Evolutionary conservation across 176 grass and related monocot species (phyloP).

Genomic region (Musa itinerans): DNA sequence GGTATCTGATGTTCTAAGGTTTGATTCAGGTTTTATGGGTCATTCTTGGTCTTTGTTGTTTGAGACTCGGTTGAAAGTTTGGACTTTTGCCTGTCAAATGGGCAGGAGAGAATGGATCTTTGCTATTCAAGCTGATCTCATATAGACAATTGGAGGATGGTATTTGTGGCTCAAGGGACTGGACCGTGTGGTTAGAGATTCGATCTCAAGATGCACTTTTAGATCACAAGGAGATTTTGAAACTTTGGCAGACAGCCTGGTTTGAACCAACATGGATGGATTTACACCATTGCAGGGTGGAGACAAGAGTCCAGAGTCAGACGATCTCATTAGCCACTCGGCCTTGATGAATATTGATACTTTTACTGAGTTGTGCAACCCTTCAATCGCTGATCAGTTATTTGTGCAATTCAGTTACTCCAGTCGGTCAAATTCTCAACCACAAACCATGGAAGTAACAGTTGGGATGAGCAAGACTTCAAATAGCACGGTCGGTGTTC

Average conservation of each 20-base stretch:
- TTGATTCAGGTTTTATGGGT: neutral
- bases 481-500: neutral
- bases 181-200: neutral
- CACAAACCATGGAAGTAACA: neutral
- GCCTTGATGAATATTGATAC: constrained; percentile 15
- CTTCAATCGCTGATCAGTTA: constrained; percentile 11
- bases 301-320: neutral
- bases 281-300: neutral
- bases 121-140: neutral
- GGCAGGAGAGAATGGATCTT: neutral
- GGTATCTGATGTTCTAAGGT: neutral
- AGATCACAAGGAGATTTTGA: neutral
- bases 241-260: neutral
- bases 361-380: constrained; percentile 13
- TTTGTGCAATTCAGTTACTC: constrained; percentile 4
- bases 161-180: neutral
- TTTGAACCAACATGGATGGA: constrained; percentile 2
- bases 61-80: neutral
- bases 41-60: neutral
- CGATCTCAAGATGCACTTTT: neutral
- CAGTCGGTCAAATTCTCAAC: neutral
- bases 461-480: neutral
- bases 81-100: too few species aligned
- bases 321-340: neutral
- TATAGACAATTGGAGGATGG: neutral